Conservation (phyloP, 1,284 basidiomycete genomes). For the Sanghuangporus baumii region DNA sequence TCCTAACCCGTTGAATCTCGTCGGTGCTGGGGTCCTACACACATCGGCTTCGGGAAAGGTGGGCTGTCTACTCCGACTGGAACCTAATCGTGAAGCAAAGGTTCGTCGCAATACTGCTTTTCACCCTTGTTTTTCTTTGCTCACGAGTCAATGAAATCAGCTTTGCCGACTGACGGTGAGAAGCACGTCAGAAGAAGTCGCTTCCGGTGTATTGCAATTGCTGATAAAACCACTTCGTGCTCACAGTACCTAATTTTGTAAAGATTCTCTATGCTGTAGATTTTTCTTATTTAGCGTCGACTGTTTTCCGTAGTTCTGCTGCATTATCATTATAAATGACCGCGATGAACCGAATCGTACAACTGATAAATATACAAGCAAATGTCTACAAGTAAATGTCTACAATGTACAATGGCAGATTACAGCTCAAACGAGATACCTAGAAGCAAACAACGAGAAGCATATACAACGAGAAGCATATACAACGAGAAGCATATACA, state of each 20-base stretch:
- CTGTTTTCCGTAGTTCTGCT: not conserved
- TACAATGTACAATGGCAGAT: not conserved
- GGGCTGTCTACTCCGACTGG: constrained; percentile 87
- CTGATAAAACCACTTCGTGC: constrained; percentile 48
- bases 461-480: too few species aligned
- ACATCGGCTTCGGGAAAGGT: constrained; percentile 87
- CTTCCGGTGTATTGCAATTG: constrained; percentile 70
- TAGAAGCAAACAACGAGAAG: not conserved
- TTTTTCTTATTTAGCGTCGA: not conserved
- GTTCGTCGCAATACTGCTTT: constrained; percentile 35
- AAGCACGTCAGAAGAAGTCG: constrained; percentile 92
- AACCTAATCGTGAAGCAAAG: constrained; percentile 94
- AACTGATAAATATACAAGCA: not conserved
- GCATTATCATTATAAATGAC: not conserved
- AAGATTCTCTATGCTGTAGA: not conserved
- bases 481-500: too few species aligned
- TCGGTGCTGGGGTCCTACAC: constrained; percentile 90
- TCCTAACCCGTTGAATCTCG: constrained; percentile 83
- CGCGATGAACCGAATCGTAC: not conserved
- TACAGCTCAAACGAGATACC: not conserved
- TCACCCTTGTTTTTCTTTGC: not conserved
- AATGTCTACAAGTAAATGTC: not conserved
- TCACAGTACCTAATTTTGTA: not conserved
- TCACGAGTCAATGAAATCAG: constrained; percentile 35
- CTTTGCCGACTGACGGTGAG: constrained; percentile 91